These are phyloP conservation scores for Solanum neorickii DNA, from an alignment of 257 asterid genomes.

Conservation along the genomic window DNA sequence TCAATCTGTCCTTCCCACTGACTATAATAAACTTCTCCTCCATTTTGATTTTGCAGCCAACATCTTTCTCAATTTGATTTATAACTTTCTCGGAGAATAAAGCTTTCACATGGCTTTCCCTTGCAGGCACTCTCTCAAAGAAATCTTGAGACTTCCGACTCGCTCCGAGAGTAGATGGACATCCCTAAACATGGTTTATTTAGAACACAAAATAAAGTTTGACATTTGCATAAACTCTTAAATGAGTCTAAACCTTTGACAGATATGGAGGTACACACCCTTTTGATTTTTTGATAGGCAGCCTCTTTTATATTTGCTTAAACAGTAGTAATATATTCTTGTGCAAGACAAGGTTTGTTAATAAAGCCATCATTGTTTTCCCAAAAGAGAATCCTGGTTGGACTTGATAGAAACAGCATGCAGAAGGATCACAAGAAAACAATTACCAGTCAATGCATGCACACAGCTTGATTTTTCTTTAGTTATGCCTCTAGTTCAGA, in stretches of 20 bases:
- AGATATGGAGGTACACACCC: not conserved
- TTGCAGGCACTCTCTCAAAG: constrained; percentile 90
- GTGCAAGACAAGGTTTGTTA: not conserved
- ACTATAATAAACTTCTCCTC: constrained; percentile 93
- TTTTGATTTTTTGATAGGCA: not conserved
- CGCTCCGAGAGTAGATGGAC: constrained; percentile 97
- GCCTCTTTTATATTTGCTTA: not conserved
- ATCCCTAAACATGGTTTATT: constrained; percentile 47
- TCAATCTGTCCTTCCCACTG: constrained; percentile 93
- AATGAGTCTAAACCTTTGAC: not conserved
- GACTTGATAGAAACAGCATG: not conserved
- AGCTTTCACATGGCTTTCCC: constrained; percentile 83
- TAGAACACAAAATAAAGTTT: constrained; percentile 4
- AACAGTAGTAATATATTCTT: not conserved
- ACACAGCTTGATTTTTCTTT: not conserved
- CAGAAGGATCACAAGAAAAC: not conserved
- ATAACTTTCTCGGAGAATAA: constrained; percentile 72
- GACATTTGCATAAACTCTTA: not conserved
- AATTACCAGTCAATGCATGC: not conserved
- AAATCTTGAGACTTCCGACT: constrained; percentile 93
- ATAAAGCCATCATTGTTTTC: not conserved
- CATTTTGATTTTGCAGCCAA: constrained; percentile 85
- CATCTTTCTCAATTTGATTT: constrained; percentile 79
- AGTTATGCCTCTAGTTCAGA: not conserved
- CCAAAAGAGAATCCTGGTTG: not conserved